Evolutionary conservation across 1,284 basidiomycete genomes (phyloP).

Genomic region (Rhodotorula sp.): DNA sequence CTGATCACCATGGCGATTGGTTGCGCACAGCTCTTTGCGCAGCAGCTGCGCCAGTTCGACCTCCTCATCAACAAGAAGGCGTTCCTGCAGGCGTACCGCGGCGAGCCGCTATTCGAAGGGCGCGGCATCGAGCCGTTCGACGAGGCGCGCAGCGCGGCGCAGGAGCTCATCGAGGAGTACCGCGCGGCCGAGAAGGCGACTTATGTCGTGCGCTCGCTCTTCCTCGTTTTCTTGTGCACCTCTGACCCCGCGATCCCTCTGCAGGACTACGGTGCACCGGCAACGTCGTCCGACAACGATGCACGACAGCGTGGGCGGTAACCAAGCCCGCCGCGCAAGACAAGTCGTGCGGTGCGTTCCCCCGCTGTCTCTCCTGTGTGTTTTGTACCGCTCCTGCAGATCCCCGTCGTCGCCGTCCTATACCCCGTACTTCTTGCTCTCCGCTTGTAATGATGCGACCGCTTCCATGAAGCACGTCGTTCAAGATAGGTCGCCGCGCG

Average conservation of each 20-base stretch:
- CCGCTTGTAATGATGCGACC: no score
- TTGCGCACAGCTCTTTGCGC: constrained; percentile 75
- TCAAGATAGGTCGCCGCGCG: no score
- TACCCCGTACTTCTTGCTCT: not conserved
- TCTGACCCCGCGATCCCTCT: not conserved
- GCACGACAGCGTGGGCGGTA: not conserved
- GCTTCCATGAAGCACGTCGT: no score
- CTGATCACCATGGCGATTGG: not conserved
- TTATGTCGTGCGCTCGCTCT: constrained; percentile 62
- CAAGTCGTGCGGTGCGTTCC: not conserved
- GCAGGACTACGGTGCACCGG: constrained; percentile 35
- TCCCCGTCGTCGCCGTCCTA: not conserved
- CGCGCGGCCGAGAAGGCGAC: constrained; percentile 88
- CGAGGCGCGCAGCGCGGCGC: constrained; percentile 65
- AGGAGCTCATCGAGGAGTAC: constrained; percentile 85
- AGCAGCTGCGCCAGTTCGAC: constrained; percentile 95
- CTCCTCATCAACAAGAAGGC: constrained; percentile 84
- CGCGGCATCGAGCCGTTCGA: constrained; percentile 85
- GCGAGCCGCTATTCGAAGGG: constrained; percentile 90
- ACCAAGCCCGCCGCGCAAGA: not conserved
- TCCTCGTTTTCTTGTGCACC: not conserved
- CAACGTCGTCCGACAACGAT: not conserved
- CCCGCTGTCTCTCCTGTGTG: not conserved
- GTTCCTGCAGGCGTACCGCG: constrained; percentile 96
- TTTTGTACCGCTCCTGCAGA: no score